Percentiles rank a stretch among this genome's conserved stretches.
These are phyloP conservation scores for Aureobasidium sp. DNA, from an alignment of 2,329 filamentous ascomycete species.

Conservation along the genomic window DNA sequence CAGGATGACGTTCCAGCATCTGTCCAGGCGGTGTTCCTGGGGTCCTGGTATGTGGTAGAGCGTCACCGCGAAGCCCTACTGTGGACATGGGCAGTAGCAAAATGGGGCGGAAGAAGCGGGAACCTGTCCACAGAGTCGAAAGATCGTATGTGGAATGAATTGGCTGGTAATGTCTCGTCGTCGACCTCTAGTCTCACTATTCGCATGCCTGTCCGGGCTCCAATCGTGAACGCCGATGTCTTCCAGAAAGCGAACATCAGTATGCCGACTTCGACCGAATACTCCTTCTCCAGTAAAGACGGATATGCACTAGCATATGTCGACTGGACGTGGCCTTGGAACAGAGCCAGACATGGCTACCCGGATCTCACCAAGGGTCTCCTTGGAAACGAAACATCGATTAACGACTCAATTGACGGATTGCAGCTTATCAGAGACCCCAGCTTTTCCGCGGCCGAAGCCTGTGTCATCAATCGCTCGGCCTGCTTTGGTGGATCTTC, in stretches of 20 bases:
- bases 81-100: background rate
- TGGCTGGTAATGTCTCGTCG: background rate
- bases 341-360: conserved; percentile 1
- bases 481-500: background rate
- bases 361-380: background rate
- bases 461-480: background rate
- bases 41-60: conserved; percentile 1
- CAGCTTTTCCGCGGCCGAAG: background rate
- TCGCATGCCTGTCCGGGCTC: background rate
- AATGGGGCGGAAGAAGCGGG: background rate
- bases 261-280: background rate
- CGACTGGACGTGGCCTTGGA: background rate
- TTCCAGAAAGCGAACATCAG: background rate
- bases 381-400: background rate
- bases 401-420: background rate
- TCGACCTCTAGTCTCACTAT: background rate
- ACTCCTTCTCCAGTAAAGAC: background rate
- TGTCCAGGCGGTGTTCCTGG: background rate
- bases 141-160: background rate
- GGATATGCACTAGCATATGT: background rate
- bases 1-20: background rate
- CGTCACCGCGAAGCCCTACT: conserved; percentile 3
- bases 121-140: background rate
- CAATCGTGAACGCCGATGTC: background rate
- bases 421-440: background rate